These are phyloP conservation scores for Phaeosphaeriaceae sp. DNA, from an alignment of 2,329 filamentous ascomycete genomes.

Conservation along the genomic window DNA sequence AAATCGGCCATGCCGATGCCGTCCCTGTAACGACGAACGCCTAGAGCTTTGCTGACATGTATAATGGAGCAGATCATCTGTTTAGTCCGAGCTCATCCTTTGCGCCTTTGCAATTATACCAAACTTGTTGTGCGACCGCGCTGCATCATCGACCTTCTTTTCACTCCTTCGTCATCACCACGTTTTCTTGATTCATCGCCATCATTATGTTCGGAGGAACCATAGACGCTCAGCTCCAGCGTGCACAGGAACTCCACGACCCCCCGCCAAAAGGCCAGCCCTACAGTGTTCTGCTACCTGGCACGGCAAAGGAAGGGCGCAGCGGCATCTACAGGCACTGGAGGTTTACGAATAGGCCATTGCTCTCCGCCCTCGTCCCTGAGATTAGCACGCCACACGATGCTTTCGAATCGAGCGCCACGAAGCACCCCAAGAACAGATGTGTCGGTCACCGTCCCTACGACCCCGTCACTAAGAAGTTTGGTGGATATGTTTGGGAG, in stretches of 20 bases:
- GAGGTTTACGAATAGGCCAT: conserved; percentile 72
- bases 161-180: not conserved
- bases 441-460: conserved; percentile 85
- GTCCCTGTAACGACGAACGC: not conserved
- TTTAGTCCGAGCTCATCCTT: conserved; percentile 1
- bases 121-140: not conserved
- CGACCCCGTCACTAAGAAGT: conserved; percentile 75
- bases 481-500: conserved; percentile 80
- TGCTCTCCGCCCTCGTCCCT: conserved; percentile 61
- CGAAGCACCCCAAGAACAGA: conserved; percentile 67
- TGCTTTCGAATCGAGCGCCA: conserved; percentile 72
- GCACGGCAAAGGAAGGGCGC: conserved; percentile 74
- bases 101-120: not conserved
- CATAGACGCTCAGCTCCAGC: conserved; percentile 36
- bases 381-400: conserved; percentile 75
- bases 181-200: not conserved
- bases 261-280: conserved; percentile 76
- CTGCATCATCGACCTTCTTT: not conserved
- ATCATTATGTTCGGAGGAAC: conserved; percentile 43
- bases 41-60: conserved; percentile 10
- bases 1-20: conserved; percentile 16
- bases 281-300: conserved; percentile 78
- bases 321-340: conserved; percentile 83
- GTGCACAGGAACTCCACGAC: conserved; percentile 58
- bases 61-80: conserved; percentile 4